These are phyloP conservation scores for Calocera viscosa DNA, from an alignment of 768 basidiomycete genomes.

Conservation along the genomic window DNA sequence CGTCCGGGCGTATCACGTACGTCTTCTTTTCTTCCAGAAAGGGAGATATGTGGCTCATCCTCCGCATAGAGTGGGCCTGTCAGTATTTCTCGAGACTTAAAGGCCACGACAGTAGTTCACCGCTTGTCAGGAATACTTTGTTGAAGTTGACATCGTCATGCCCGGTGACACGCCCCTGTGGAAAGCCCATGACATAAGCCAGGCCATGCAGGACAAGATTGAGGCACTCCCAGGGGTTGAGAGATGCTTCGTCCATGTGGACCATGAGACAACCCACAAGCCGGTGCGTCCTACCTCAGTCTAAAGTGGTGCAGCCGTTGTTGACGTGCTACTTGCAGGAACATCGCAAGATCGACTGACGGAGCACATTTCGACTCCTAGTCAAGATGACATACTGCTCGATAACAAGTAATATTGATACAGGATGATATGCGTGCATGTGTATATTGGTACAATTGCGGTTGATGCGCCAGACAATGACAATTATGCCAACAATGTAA, in stretches of 20 bases:
- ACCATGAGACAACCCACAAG: constrained; percentile 79
- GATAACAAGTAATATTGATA: not conserved
- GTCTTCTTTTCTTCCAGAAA: constrained; percentile 25
- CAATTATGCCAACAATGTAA: not conserved
- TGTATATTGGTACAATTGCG: not conserved
- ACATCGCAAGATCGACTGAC: constrained; percentile 20
- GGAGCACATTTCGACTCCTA: not conserved
- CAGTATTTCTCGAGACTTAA: constrained; percentile 19
- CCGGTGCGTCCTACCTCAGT: constrained; percentile 33
- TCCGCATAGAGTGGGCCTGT: constrained; percentile 57
- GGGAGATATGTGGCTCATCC: constrained; percentile 9
- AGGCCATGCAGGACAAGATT: constrained; percentile 76
- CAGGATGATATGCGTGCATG: too few relatives aligned
- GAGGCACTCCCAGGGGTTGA: constrained; percentile 83
- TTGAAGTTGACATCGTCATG: constrained; percentile 94
- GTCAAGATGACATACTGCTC: too few relatives aligned
- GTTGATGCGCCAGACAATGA: not conserved
- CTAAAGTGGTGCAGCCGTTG: not conserved
- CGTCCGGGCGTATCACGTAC: constrained; percentile 80
- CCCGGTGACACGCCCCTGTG: constrained; percentile 74
- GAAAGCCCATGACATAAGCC: constrained; percentile 73
- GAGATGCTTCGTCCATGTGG: constrained; percentile 88
- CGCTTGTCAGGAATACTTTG: constrained; percentile 59
- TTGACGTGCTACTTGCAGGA: constrained; percentile 16
- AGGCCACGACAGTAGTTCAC: not conserved